Conservation (phyloP, 768 basidiomycete genomes). For the Leccinum obscurum region DNA sequence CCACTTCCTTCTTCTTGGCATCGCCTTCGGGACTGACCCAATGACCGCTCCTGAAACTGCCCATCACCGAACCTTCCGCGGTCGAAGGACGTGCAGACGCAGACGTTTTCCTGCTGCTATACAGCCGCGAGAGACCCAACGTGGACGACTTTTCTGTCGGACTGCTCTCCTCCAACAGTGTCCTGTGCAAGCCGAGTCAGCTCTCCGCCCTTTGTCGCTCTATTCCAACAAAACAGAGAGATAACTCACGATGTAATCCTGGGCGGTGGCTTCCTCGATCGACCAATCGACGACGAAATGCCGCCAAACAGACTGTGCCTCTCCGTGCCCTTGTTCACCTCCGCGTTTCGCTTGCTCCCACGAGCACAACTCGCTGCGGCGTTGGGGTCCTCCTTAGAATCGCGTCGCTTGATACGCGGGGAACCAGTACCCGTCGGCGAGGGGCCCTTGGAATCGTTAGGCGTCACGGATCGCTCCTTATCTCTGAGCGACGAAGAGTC, state of each 20-base stretch:
- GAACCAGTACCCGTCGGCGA: slow-evolving; percentile 26
- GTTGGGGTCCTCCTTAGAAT: slow-evolving; percentile 26
- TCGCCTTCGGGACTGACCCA: slow-evolving; percentile 25
- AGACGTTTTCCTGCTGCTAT: slow-evolving; percentile 43
- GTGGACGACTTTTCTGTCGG: slow-evolving; percentile 45
- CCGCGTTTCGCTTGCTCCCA: slow-evolving; percentile 47
- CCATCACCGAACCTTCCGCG: slow-evolving; percentile 35
- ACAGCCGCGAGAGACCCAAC: slow-evolving; percentile 52
- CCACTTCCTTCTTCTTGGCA: slow-evolving; percentile 16
- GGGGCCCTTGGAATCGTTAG: slow-evolving; percentile 28
- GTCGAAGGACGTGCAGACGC: slow-evolving; percentile 44
- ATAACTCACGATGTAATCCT: slow-evolving; percentile 60
- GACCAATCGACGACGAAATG: slow-evolving; percentile 58
- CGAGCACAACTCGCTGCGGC: slow-evolving; percentile 39
- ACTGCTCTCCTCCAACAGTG: slow-evolving; percentile 34
- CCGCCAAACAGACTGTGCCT: slow-evolving; percentile 84
- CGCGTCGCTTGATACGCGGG: slow-evolving; percentile 21
- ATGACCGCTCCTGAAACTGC: slow-evolving; percentile 25
- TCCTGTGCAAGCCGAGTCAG: slow-evolving; percentile 22
- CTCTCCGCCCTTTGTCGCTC: background rate
- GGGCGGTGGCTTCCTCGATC: slow-evolving; percentile 79
- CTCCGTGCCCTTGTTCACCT: slow-evolving; percentile 47
- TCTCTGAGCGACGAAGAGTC: slow-evolving; percentile 35
- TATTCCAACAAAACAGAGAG: background rate
- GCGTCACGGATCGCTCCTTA: slow-evolving; percentile 35